phyloP scores from a whole-genome alignment of 352 stramenopile genomes.

The Phytopythium ostracodes region DNA sequence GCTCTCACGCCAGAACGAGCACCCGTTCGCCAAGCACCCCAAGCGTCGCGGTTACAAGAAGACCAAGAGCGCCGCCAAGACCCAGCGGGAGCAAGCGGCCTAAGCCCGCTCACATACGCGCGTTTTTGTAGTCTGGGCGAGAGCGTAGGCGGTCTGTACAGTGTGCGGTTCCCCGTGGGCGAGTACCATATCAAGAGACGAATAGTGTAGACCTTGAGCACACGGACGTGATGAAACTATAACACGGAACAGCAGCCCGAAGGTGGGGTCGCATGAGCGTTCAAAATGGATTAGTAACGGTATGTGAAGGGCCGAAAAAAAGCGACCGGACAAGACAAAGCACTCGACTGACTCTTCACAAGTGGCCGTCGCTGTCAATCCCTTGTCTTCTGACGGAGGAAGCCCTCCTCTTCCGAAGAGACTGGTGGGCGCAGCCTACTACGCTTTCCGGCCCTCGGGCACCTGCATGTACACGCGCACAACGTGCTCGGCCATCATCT shows the following conservation, averaged over 20 bases:
- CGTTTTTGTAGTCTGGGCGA: background rate
- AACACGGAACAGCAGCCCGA: background rate
- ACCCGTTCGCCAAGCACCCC: conserved; percentile 59
- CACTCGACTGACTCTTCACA: too few relatives aligned
- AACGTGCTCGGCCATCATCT: conserved; percentile 73
- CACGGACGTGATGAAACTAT: background rate
- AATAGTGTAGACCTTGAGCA: background rate
- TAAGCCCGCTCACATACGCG: background rate
- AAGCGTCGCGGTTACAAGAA: conserved; percentile 34
- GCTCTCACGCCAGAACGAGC: conserved; percentile 37
- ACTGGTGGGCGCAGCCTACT: background rate
- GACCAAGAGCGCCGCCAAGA: conserved; percentile 6
- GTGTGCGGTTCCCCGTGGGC: background rate
- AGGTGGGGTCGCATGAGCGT: background rate
- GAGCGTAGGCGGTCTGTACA: too few relatives aligned
- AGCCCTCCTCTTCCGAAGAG: too few relatives aligned
- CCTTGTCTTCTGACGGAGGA: too few relatives aligned
- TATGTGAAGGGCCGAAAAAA: too few relatives aligned
- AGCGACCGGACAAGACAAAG: too few relatives aligned
- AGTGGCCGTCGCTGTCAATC: too few relatives aligned
- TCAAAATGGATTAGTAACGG: background rate
- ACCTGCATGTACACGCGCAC: conserved; percentile 63
- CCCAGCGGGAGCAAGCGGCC: background rate
- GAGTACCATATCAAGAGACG: background rate
- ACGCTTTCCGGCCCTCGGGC: conserved; percentile 63